These are phyloP conservation scores for Phialophora macrospora DNA, from an alignment of 2,329 filamentous ascomycete genomes.

Conservation along the genomic window DNA sequence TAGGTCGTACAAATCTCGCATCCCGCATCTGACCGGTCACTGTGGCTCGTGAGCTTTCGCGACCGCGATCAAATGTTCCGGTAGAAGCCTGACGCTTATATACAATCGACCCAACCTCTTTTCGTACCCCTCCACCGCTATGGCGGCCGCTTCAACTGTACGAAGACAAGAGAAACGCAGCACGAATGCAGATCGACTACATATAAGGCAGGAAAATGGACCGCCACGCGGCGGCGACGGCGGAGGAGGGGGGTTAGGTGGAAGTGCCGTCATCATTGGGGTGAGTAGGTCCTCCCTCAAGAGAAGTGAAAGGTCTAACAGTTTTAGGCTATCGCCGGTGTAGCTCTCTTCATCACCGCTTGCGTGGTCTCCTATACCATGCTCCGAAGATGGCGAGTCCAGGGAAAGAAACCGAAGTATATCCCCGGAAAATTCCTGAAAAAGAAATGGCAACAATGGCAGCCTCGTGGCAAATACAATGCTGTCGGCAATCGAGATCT, in stretches of 20 bases:
- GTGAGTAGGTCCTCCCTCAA: slow-evolving; percentile 21
- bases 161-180: neutral
- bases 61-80: slow-evolving; percentile 22
- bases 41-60: slow-evolving; percentile 1
- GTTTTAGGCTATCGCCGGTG: slow-evolving; percentile 25
- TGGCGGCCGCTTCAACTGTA: slow-evolving; percentile 21
- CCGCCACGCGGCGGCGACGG: neutral
- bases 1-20: slow-evolving; percentile 17
- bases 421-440: slow-evolving; percentile 34
- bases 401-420: slow-evolving; percentile 33
- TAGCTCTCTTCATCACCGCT: slow-evolving; percentile 27
- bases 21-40: slow-evolving; percentile 1
- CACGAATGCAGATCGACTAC: slow-evolving; percentile 8
- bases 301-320: slow-evolving; percentile 9
- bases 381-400: slow-evolving; percentile 31
- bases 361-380: slow-evolving; percentile 29
- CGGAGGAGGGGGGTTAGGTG: slow-evolving; percentile 19
- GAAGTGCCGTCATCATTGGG: slow-evolving; percentile 29
- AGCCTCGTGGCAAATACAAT: slow-evolving; percentile 37
- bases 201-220: slow-evolving; percentile 16
- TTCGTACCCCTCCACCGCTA: slow-evolving; percentile 1
- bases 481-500: slow-evolving; percentile 30
- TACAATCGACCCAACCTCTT: neutral
- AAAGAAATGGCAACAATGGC: slow-evolving; percentile 37
- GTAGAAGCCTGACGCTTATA: slow-evolving; percentile 5